Evolutionary conservation across 768 basidiomycete species (phyloP), one percentile per base, ranked within the genome.

Genomic region (Amanita phalloides): DNA sequence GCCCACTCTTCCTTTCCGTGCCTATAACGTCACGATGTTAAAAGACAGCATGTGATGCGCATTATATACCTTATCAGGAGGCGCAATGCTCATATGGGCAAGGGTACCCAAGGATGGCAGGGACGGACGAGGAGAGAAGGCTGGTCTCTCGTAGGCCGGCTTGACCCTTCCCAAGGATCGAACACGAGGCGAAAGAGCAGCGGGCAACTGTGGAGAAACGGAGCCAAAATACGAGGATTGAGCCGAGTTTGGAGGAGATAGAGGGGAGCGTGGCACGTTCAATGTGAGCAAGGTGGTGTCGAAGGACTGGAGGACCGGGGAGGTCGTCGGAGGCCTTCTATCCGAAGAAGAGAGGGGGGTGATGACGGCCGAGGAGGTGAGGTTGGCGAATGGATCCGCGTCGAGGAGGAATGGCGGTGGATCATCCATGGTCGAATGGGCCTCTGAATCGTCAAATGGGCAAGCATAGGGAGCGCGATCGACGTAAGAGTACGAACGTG

Each of bases 1-100:
- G 38, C 78, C 78, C 5, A 78, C 76, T 26, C 64, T 67, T 28
- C 78, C 78, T 61, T 72, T 75, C 13, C 75, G 71, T 44, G 71
- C 70, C 78, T 79, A 50, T 44, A 45, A 9, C 4, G 46, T 41
- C 8, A 30, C 10, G 21, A 51, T 30, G 39, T 17, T 50, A 23
- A 32, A 8, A 45, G n/a, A 11, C 49, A 39, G 4, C 26, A 10
- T 30, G 43, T 11, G 51, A 36, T 10, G 51, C 14, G 54, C 39
- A 46, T 51, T 53, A 61, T 49, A 73, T 49, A 73, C 77, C 72
- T 76, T 77, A 50, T 65, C 71, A 3, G 72, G 67, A 35, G 75
- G 58, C 0, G 70, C 67, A 20, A 77, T 54, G 55, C 73, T 75
- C 71, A 75, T 75, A 42, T 68, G 64, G 10, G 75, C 70, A n/a